Evolutionary conservation across 1,139 yeast genomes (phyloP).

Genomic region (Hanseniaspora sp.): DNA sequence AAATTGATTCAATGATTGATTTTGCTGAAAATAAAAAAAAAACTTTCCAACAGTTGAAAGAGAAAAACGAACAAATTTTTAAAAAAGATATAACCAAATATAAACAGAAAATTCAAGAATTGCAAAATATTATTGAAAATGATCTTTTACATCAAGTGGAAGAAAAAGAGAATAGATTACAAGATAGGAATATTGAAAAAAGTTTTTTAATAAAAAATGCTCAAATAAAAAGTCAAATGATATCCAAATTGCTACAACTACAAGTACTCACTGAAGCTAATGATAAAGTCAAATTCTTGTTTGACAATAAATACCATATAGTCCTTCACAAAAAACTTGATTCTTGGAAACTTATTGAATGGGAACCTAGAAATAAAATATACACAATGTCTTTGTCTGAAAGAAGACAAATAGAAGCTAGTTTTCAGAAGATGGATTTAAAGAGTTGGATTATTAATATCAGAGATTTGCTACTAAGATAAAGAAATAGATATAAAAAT

Average conservation of each 20-base stretch:
- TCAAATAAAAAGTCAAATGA: neutral
- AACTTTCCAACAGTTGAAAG: neutral
- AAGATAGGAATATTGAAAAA: neutral
- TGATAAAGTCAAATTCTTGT: neutral
- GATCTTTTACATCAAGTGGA: neutral
- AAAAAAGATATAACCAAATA: neutral
- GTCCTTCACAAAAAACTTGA: neutral
- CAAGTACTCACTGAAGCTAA: neutral
- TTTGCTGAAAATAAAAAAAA: neutral
- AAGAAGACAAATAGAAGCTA: constrained; percentile 2
- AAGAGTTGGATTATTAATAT: constrained; percentile 8
- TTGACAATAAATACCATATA: constrained; percentile 5
- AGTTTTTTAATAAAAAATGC: neutral
- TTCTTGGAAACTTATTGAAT: constrained; percentile 4
- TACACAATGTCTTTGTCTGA: neutral
- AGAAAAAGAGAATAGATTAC: neutral
- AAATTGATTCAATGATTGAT: neutral
- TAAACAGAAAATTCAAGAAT: neutral
- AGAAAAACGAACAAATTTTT: neutral
- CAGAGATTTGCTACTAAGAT: constrained; percentile 1
- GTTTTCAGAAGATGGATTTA: constrained; percentile 4
- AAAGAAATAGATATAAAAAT: too few relatives aligned
- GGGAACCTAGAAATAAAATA: neutral
- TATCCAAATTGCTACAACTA: neutral
- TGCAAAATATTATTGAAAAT: neutral